Evolutionary conservation across 2,329 filamentous ascomycete genomes (phyloP), one percentile per base, ranked within the genome.

Genomic region (Pseudocercospora macadamiae): DNA sequence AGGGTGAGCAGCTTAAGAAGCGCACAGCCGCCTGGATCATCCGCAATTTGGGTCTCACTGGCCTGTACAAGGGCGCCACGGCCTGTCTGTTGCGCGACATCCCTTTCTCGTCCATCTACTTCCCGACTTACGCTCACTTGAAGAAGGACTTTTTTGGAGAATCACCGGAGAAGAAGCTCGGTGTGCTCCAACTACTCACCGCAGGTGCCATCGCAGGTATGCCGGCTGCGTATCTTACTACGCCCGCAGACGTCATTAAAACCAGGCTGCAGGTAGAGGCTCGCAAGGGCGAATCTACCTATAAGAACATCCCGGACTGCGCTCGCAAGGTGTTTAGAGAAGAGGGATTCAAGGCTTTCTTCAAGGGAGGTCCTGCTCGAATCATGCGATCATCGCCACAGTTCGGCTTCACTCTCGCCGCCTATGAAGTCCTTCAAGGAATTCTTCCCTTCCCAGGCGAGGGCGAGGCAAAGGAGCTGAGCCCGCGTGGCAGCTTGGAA

Each of bases 241-340:
- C 95, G 1, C 95, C 95, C 0, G 97, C 90, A 80, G 95, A 99
- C 73, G 95, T 99, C 62, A 97, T 99, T 87, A 99, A 99, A 84
- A 99, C 95, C 2, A 89, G 95, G 74, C 83, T 99, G 60, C 95
- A 99, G 76, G 95, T 99, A 59, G 95, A 99, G 77, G 93, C 93
- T 19, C 89, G 95, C 65, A 97, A 97, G 82, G 95, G 95, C 64
- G 93, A 99, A 70, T 88, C 88, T 3, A 83, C 83, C 49, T 99
- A 99, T 82, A 95, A 86, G 39, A 90, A 90, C 47, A 83, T 99
- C 48, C 86, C 91, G 56, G 91, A 99, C 77, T 90, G 88, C 54
- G 95, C 95, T 34, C 78, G 78, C 69, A 96, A 91, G 12, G 90
- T 99, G 69, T 88, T 83, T 80, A 86, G 88, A 75, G 90, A 97